Percentiles rank a stretch among this genome's conserved stretches.
Evolutionary conservation across 345 rosid species (phyloP).

Genomic region (Erodium maritimum): DNA sequence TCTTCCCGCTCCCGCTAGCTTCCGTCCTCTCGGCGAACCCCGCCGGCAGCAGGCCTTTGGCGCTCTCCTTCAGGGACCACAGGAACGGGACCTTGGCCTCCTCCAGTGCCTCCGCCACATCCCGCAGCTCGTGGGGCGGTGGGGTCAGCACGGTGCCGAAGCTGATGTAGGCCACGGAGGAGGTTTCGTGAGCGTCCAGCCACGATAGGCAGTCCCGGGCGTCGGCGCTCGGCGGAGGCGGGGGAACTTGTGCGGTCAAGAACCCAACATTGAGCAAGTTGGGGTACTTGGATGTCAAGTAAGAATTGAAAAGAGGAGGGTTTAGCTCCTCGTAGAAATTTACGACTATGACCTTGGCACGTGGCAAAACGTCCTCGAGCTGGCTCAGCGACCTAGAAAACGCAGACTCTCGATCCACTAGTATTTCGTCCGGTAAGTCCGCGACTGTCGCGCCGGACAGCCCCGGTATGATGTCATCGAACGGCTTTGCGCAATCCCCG

Average conservation of each 20-base stretch:
- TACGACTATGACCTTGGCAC: slow-evolving; percentile 27
- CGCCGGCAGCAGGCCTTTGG: too few species aligned
- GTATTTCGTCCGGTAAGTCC: slow-evolving; percentile 42
- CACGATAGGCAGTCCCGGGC: too few species aligned
- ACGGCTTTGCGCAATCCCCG: background rate
- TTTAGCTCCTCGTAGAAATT: slow-evolving; percentile 44
- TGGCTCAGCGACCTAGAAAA: slow-evolving; percentile 26
- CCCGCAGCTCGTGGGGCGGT: background rate
- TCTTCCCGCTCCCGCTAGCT: background rate
- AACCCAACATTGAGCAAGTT: slow-evolving; percentile 24
- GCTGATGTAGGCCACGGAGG: too few species aligned
- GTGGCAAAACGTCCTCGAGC: slow-evolving; percentile 25
- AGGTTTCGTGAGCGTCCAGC: too few species aligned
- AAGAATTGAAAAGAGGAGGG: slow-evolving; percentile 14
- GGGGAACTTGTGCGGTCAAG: background rate
- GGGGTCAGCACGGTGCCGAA: background rate
- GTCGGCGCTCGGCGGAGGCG: too few species aligned
- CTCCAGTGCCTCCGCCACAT: background rate
- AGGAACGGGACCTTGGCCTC: background rate
- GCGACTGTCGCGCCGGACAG: background rate
- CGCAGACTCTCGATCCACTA: background rate
- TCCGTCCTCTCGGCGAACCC: background rate
- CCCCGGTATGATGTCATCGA: background rate
- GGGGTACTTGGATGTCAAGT: slow-evolving; percentile 25
- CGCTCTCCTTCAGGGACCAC: too few species aligned